A percentile compares a stretch with the other conserved stretches of the same genome.
Conservation (phyloP, 2,329 filamentous ascomycete genomes). For the Blastomyces silverae region DNA sequence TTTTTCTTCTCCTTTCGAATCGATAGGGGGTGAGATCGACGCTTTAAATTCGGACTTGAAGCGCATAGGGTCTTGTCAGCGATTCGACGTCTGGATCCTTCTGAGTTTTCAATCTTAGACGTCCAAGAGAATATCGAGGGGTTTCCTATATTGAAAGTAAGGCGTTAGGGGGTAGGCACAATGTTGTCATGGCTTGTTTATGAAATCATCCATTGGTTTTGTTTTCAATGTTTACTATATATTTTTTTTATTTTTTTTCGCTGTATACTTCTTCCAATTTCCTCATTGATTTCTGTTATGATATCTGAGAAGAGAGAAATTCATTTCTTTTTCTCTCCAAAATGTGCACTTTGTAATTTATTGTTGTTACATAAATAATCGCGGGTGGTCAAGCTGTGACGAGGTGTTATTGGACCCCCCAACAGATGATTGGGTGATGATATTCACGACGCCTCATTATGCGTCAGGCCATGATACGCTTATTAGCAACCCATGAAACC, state of each 20-base stretch:
- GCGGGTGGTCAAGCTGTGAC: neutral
- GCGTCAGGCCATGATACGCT: neutral
- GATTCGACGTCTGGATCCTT: neutral
- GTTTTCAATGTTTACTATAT: neutral
- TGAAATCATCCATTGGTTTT: neutral
- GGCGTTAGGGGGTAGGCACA: slow-evolving; percentile 6
- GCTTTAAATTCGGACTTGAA: neutral
- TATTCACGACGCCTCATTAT: neutral
- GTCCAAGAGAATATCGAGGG: neutral
- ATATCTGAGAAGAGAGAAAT: neutral
- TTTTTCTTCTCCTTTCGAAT: neutral
- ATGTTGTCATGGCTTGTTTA: neutral
- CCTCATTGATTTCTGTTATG: neutral
- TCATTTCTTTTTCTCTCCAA: neutral
- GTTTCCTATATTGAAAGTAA: slow-evolving; percentile 14
- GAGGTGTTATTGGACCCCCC: neutral
- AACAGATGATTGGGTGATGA: neutral
- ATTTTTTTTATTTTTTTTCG: neutral
- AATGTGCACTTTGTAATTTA: neutral
- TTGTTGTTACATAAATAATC: neutral
- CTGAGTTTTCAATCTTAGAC: neutral
- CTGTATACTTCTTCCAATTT: neutral
- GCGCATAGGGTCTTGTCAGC: neutral
- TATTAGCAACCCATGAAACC: neutral
- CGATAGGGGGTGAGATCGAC: neutral